Conservation (phyloP, 2,329 filamentous ascomycete genomes). For the Ascochyta clinopodiicola region DNA sequence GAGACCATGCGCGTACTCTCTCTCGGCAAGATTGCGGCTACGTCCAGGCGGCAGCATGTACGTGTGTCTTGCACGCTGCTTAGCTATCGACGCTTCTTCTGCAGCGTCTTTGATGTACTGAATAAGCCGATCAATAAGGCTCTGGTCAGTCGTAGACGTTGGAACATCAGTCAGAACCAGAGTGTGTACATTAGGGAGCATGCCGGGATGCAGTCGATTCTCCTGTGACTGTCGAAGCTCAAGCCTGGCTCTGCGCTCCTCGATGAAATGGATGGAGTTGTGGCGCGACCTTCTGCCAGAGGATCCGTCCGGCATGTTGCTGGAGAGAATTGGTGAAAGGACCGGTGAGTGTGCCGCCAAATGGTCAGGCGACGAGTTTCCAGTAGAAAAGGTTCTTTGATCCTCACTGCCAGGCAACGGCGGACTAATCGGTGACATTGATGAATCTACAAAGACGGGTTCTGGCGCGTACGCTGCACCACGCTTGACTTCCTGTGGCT, state of each 20-base stretch:
- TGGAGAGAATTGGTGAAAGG: conserved; percentile 24
- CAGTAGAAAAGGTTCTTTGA: conserved; percentile 6
- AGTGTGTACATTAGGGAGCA: conserved; percentile 61
- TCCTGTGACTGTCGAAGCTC: conserved; percentile 43
- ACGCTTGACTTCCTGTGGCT: conserved; percentile 45
- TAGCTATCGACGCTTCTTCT: conserved; percentile 61
- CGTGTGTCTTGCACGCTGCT: conserved; percentile 60
- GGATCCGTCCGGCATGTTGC: background rate
- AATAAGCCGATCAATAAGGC: conserved; percentile 51
- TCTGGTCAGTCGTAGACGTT: conserved; percentile 51
- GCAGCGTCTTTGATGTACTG: conserved; percentile 64
- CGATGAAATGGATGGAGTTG: conserved; percentile 33
- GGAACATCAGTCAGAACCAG: conserved; percentile 65
- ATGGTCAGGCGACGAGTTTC: conserved; percentile 3
- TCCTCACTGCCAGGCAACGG: conserved; percentile 11
- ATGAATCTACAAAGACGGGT: conserved; percentile 39
- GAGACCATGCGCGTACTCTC: conserved; percentile 57
- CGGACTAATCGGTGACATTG: conserved; percentile 26
- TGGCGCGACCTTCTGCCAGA: conserved; percentile 24
- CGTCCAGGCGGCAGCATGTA: conserved; percentile 66
- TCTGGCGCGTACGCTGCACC: conserved; percentile 57
- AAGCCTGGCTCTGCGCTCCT: conserved; percentile 39
- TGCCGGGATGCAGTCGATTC: conserved; percentile 59
- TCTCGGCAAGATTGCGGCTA: conserved; percentile 56
- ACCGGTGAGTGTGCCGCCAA: conserved; percentile 25